Percentiles rank a stretch among this genome's conserved stretches.
Evolutionary conservation across 129 eudicot genomes (phyloP).

Genomic region (Daucus carota): DNA sequence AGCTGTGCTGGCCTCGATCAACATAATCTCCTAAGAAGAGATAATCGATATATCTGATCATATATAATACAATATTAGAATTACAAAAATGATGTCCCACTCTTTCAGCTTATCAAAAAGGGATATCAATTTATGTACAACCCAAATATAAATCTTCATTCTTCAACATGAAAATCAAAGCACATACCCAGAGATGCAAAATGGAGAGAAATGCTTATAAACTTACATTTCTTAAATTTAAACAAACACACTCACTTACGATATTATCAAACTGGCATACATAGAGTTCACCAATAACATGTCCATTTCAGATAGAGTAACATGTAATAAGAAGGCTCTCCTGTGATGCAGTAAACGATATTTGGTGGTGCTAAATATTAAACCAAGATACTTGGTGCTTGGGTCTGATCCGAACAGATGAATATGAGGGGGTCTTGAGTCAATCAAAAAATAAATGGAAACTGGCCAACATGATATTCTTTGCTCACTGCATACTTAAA

Average conservation of each 20-base stretch:
- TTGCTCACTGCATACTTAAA: neutral
- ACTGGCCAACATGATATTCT: neutral
- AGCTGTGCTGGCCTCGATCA: conserved; percentile 97
- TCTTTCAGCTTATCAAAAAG: neutral
- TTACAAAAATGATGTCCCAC: neutral
- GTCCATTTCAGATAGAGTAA: neutral
- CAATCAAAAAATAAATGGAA: neutral
- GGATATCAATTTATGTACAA: neutral
- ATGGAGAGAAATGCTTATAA: neutral
- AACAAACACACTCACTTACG: neutral
- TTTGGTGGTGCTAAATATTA: neutral
- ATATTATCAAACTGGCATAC: neutral
- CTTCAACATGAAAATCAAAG: neutral
- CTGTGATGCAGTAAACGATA: neutral
- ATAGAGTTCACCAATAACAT: neutral
- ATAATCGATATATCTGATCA: conserved; percentile 84
- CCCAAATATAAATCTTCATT: neutral
- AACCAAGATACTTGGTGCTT: neutral
- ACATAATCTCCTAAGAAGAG: conserved; percentile 99
- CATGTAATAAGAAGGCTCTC: neutral
- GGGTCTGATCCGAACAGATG: neutral
- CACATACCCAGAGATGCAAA: neutral
- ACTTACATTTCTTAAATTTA: neutral
- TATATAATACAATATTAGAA: conserved; percentile 26
- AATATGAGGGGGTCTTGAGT: neutral